Base-by-base conservation (phyloP, 208 protist genomes). In the Vickermania ingenoplastis region DNA sequence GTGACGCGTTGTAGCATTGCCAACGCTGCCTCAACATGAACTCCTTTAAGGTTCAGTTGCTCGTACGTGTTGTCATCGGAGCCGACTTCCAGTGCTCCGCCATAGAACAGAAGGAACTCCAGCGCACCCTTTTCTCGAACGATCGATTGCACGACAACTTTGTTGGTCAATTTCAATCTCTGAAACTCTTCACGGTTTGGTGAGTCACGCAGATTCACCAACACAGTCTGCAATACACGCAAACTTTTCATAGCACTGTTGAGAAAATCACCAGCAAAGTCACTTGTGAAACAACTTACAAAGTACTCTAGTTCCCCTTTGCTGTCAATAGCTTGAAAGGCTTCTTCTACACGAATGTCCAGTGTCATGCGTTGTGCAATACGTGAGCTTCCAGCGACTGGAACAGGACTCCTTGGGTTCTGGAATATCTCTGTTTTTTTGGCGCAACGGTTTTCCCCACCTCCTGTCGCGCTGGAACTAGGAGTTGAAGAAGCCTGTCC, bases 231-330 rank as follows among this genome's bases (percentile, higher is more conserved):
- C 36, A 45, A 45, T 17, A 45, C 36, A n/a, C 17, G 11, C 7
- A 45, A 17, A 45, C 36, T 45, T 17, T 45, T 45, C 36, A n/a
- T 17, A 7, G 36, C 36, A n/a, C 36, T 17, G 7, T 7, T 17
- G 7, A 45, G 36, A 45, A n/a, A 45, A 45, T 45, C 36, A 45
- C 36, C 36, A 17, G 36, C 36, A 17, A 45, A 45, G 17, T 45
- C 17, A 17, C 36, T n/a, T 45, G 36, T 45, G 17, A 48, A 52
- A 29, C 53, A 48, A 52, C 7, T 59, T 59, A 4, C 51, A 50
- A 26, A 29, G 3, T 52, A 27, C 4, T 0, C 24, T 3, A 30
- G 23, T 30, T 2, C 13, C 48, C 27, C 41, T 1, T 41, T 51
- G 31, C 57, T 31, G 22, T 65, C 52, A 31, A n/a, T 55, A 24